These are phyloP conservation scores for Lasiodiplodia gonubiensis DNA, from an alignment of 2,329 filamentous ascomycete species.

Conservation along the genomic window DNA sequence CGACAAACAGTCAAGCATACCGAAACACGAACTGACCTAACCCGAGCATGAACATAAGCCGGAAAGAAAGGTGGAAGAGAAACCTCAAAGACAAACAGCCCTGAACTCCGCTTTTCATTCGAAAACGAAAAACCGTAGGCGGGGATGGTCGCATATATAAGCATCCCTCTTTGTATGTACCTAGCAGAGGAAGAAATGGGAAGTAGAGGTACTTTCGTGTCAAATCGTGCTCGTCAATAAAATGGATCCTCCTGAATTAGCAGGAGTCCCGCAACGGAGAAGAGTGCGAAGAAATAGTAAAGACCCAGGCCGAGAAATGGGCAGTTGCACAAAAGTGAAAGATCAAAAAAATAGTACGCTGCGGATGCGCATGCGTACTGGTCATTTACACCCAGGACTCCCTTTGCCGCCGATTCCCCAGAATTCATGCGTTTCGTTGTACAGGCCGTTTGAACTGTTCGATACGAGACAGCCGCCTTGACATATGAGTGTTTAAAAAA, in stretches of 20 bases:
- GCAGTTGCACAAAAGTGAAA: background rate
- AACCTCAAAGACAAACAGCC: background rate
- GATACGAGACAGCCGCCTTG: constrained; percentile 21
- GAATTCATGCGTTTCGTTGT: background rate
- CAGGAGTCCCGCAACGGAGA: background rate
- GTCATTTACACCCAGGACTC: background rate
- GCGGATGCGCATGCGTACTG: constrained; percentile 3
- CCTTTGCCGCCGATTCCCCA: background rate
- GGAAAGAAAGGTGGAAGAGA: background rate
- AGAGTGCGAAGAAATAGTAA: background rate
- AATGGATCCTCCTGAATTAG: background rate
- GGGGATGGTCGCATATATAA: background rate
- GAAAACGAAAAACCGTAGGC: background rate
- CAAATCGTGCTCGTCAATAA: background rate
- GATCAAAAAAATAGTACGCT: background rate
- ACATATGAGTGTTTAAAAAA: background rate
- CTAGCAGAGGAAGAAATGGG: background rate
- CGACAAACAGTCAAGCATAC: background rate
- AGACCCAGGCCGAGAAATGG: background rate
- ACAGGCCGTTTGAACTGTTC: constrained; percentile 14
- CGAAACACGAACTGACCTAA: background rate
- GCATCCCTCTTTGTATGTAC: background rate
- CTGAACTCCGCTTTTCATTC: background rate
- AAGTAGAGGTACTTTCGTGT: background rate
- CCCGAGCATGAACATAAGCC: background rate